Evolutionary conservation across 140 eudicot species (phyloP), one percentile per base, ranked within the genome.

Genomic region (Flaveria floridana): DNA sequence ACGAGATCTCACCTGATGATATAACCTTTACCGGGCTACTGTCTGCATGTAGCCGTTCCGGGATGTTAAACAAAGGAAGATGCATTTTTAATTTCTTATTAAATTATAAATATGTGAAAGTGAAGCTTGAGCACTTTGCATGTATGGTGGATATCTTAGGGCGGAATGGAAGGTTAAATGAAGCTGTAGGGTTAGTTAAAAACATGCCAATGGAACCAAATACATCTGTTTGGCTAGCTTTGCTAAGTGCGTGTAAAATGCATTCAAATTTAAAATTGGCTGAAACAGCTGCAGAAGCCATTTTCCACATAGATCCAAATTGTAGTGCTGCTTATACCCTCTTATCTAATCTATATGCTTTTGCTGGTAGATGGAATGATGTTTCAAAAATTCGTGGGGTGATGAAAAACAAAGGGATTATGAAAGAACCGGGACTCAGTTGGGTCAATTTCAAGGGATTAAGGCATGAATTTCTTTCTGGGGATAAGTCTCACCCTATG

Each of bases 101-200:
- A 12, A 47, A 48, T 7, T 30, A 61, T 20, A 64, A 26, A 48
- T 34, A 79, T 6, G 66, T 74, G 20, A 69, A 83, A 13, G 62
- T 80, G 77, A 92, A 85, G 57, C 85, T 86, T 59, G 96, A 89
- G 84, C 98, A 92, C 50, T 92, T 86, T 83, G 86, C 89, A 10
- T 89, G 98, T 75, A 86, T 89, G 96, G 90, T 87, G 56, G 95
- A 92, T 86, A 86, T 92, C 18, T 81, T 92, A 52, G 89, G 95
- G 79, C 80, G 92, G 44, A 65, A 76, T 41, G 97, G 97, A 56
- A 77, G 78, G 57, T 65, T 89, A 67, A 50, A 78, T 1, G 96
- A 91, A 81, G 97, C 97, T n/a, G 88, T 85, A 76, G 88, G 83
- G 51, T 84, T 89, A 39, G 78, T 89, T 7, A 72, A 78, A 63